phyloP scores from a whole-genome alignment of 2,329 filamentous ascomycete species.

The Aspergillus terreus region DNA sequence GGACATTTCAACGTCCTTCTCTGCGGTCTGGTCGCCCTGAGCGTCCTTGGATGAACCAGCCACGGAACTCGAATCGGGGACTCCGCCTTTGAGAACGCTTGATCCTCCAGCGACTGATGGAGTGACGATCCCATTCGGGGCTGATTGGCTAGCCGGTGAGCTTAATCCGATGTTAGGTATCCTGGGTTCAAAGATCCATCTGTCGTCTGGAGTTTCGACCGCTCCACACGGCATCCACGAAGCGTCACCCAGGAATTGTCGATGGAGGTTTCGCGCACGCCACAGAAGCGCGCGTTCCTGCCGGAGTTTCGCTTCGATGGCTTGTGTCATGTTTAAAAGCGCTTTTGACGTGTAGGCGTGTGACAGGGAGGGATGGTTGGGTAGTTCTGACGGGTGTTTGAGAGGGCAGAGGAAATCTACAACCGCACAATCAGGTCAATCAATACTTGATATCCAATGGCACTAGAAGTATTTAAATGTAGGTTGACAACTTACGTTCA shows the following conservation, averaged over 20 bases:
- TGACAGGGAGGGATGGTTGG: slow-evolving; percentile 57
- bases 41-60: slow-evolving; percentile 9
- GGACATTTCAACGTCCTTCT: slow-evolving; percentile 34
- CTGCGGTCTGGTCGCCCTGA: slow-evolving; percentile 9
- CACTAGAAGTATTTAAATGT: not conserved
- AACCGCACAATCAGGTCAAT: not conserved
- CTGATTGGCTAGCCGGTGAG: slow-evolving; percentile 14
- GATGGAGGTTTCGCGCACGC: slow-evolving; percentile 56
- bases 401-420: slow-evolving; percentile 58
- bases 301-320: slow-evolving; percentile 55
- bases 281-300: slow-evolving; percentile 55
- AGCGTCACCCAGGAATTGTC: slow-evolving; percentile 58
- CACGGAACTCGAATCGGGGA: slow-evolving; percentile 8
- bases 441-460: too few species aligned
- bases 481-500: slow-evolving; percentile 46
- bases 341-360: slow-evolving; percentile 57
- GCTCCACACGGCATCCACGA: slow-evolving; percentile 56
- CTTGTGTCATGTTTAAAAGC: slow-evolving; percentile 54
- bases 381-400: slow-evolving; percentile 58
- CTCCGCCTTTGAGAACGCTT: slow-evolving; percentile 8
- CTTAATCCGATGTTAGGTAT: slow-evolving; percentile 14
- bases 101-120: slow-evolving; percentile 8
- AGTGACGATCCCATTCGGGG: slow-evolving; percentile 12
- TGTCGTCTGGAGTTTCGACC: slow-evolving; percentile 51
- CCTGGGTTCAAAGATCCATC: slow-evolving; percentile 43